Evolutionary conservation across 2,329 filamentous ascomycete genomes (phyloP), one percentile per base, ranked within the genome.

Genomic region (Pseudofabraea citricarpa): DNA sequence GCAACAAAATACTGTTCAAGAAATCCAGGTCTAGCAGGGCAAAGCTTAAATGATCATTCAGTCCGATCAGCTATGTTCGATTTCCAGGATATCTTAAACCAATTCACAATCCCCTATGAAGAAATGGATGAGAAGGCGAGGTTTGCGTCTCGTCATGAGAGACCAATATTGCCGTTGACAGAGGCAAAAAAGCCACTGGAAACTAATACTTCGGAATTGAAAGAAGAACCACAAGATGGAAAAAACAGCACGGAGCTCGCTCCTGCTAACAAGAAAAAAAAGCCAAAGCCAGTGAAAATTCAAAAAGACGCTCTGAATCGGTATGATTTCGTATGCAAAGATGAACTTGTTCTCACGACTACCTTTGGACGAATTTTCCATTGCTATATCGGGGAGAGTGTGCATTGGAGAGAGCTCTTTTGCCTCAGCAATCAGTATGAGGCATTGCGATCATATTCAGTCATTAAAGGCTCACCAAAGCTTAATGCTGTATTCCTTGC

Each of bases 301-400:
- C 41, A 49, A 3, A 68, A 64, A 36, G 68, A 76, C 41, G 61
- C 66, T 8, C 76, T 86, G 46, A 75, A 78, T 43, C 72, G 76
- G 33, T 89, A 86, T 55, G 74, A 76, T 19, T 86, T 87, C 45
- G 57, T 86, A 3, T 71, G 71, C 0, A 63, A 74, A 3, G 59
- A 68, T 3, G 60, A 65, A 2, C 56, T 87, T 3, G 60, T 88
- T 15, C 67, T 77, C 3, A 73, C 72, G 0, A 83, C 81, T 0
- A 80, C 74, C 0, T 73, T 75, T 26, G 85, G 85, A 1, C 71
- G 73, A 15, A 57, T 87, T 0, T 66, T 85, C 4, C 49, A 75
- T 1, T 73, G 71, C 1, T 56, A 60, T 0, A 48, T 57, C 13
- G 38, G 38, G 5, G n/a, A 32, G n/a, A 9, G 31, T 21, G 22